phyloP scores from a whole-genome alignment of 2,329 filamentous ascomycete genomes.

The Fusarium sp. region DNA sequence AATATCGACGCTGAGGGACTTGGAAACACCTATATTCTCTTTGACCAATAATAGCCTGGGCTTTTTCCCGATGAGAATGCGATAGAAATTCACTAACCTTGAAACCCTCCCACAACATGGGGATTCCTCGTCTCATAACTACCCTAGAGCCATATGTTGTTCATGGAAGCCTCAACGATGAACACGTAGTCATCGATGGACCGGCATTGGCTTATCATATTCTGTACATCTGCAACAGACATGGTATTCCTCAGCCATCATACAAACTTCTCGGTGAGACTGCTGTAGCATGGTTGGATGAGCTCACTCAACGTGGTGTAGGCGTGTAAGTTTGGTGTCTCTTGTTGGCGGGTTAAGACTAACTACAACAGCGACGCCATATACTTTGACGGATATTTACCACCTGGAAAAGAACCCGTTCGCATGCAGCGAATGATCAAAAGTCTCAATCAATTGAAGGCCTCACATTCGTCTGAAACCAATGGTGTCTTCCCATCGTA shows the following conservation, averaged over 20 bases:
- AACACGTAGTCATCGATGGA: constrained; percentile 75
- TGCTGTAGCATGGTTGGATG: constrained; percentile 71
- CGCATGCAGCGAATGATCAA: constrained; percentile 71
- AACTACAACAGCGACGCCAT: constrained; percentile 63
- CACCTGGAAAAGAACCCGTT: constrained; percentile 70
- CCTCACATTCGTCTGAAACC: constrained; percentile 54
- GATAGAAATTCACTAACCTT: neutral
- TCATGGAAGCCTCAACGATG: constrained; percentile 54
- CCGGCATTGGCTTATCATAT: constrained; percentile 82
- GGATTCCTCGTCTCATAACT: constrained; percentile 67
- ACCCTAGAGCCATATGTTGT: constrained; percentile 65
- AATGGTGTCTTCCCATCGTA: constrained; percentile 42
- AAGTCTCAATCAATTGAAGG: constrained; percentile 66
- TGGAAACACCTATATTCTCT: too few species aligned
- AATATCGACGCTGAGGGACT: neutral
- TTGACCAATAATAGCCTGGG: too few species aligned
- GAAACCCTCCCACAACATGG: constrained; percentile 57
- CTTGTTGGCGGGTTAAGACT: neutral
- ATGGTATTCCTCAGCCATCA: constrained; percentile 66
- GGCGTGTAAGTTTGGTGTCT: constrained; percentile 65
- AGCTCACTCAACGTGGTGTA: constrained; percentile 66
- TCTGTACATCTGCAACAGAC: constrained; percentile 66
- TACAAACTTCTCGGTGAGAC: constrained; percentile 72
- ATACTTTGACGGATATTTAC: constrained; percentile 88
- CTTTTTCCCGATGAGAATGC: neutral